A percentile compares a stretch with the other conserved stretches of the same genome.
Evolutionary conservation across 2,329 filamentous ascomycete genomes (phyloP).

Genomic region (Pseudogymnoascus sp.): DNA sequence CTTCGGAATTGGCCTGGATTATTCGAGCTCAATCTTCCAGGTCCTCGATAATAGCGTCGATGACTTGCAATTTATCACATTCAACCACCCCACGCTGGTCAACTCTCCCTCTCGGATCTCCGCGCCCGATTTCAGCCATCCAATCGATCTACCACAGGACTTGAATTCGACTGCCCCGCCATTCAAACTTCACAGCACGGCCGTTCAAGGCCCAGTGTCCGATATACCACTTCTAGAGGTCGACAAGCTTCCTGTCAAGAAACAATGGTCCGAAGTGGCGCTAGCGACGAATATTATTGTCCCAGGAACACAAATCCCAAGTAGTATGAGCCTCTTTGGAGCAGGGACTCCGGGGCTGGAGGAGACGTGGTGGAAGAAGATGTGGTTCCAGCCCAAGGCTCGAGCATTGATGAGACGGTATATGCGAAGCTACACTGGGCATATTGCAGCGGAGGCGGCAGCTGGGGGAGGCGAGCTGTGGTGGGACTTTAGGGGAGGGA

Average conservation of each 20-base stretch:
- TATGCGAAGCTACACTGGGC: slow-evolving; percentile 37
- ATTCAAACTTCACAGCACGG: slow-evolving; percentile 11
- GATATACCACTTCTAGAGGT: slow-evolving; percentile 10
- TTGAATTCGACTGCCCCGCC: slow-evolving; percentile 13
- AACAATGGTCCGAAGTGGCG: slow-evolving; percentile 11
- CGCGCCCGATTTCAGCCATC: slow-evolving; percentile 11
- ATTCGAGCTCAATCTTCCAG: slow-evolving; percentile 21
- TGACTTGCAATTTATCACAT: slow-evolving; percentile 19
- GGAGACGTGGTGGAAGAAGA: slow-evolving; percentile 35
- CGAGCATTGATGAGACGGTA: slow-evolving; percentile 44
- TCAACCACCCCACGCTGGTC: slow-evolving; percentile 15
- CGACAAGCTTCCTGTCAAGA: slow-evolving; percentile 14
- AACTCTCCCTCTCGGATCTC: slow-evolving; percentile 13
- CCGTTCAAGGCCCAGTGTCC: not conserved
- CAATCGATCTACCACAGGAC: slow-evolving; percentile 16
- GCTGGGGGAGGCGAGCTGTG: slow-evolving; percentile 39
- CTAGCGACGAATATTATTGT: slow-evolving; percentile 15
- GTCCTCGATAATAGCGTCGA: slow-evolving; percentile 15
- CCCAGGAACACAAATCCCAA: slow-evolving; percentile 11
- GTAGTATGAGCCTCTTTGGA: slow-evolving; percentile 7
- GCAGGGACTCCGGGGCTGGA: not conserved
- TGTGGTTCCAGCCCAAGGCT: slow-evolving; percentile 43
- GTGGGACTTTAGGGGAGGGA: slow-evolving; percentile 44
- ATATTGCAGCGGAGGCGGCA: slow-evolving; percentile 36
- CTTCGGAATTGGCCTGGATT: slow-evolving; percentile 23